phyloP scores from a whole-genome alignment of 176 grass and related monocot genomes.

The Triticum turgidum region DNA sequence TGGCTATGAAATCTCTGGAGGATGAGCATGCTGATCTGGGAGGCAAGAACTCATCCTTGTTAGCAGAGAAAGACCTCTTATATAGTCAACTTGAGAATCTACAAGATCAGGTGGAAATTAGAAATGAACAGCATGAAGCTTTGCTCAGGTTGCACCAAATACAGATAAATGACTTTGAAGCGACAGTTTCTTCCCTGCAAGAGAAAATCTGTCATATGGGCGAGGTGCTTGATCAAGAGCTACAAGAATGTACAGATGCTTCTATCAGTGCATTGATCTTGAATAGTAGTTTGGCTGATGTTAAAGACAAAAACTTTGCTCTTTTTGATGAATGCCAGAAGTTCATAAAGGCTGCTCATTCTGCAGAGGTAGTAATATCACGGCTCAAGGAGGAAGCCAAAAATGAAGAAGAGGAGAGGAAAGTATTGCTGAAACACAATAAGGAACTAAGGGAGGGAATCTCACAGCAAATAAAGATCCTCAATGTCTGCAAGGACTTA shows the following conservation, averaged over 20 bases:
- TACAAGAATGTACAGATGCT: conserved; percentile 37
- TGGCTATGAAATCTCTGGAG: conserved; percentile 53
- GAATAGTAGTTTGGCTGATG: conserved; percentile 56
- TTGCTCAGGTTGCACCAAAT: conserved; percentile 44
- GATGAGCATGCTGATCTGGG: conserved; percentile 35
- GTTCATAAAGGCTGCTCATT: conserved; percentile 37
- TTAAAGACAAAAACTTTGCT: conserved; percentile 40
- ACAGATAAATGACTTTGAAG: conserved; percentile 35
- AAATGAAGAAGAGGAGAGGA: conserved; percentile 37
- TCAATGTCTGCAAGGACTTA: conserved; percentile 42
- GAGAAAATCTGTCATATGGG: conserved; percentile 43
- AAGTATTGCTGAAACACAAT: conserved; percentile 38
- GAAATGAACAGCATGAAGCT: conserved; percentile 49
- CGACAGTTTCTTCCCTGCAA: conserved; percentile 48
- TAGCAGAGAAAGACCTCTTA: conserved; percentile 46
- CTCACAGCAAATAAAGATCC: conserved; percentile 37
- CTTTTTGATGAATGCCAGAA: conserved; percentile 47
- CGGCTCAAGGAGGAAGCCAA: conserved; percentile 47
- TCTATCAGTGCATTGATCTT: conserved; percentile 54
- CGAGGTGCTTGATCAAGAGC: conserved; percentile 46
- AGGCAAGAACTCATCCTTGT: conserved; percentile 36
- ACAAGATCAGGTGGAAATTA: conserved; percentile 52
- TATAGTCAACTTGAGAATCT: conserved; percentile 45
- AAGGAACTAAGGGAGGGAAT: conserved; percentile 47
- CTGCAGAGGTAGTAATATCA: conserved; percentile 40